Conservation (phyloP, 1,284 basidiomycete species). For the Exsudoporus floridanus region DNA sequence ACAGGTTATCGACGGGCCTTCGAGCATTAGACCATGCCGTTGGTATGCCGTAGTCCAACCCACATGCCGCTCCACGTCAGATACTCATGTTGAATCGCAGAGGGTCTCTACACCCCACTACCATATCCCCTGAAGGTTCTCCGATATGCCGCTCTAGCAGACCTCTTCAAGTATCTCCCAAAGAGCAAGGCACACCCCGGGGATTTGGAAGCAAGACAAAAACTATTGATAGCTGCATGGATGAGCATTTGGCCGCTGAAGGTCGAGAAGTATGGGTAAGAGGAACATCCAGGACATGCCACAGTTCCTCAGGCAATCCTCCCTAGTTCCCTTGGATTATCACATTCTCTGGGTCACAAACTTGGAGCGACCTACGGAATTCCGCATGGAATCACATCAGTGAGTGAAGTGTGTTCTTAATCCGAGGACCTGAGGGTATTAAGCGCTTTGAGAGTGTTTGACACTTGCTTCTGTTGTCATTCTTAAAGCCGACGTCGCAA, state of each 20-base stretch:
- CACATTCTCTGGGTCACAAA: constrained; percentile 73
- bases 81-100: constrained; percentile 36
- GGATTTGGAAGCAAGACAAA: constrained; percentile 61
- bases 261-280: constrained; percentile 53
- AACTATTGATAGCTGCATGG: constrained; percentile 74
- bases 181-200: constrained; percentile 58
- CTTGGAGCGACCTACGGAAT: constrained; percentile 77
- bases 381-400: constrained; percentile 80
- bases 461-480: constrained; percentile 67
- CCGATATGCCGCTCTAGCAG: constrained; percentile 63
- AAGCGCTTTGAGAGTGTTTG: constrained; percentile 53
- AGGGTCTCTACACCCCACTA: constrained; percentile 65
- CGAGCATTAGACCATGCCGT: constrained; percentile 80
- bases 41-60: constrained; percentile 41
- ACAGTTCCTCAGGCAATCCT: background rate
- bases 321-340: constrained; percentile 64
- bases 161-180: constrained; percentile 75
- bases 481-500: constrained; percentile 55
- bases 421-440: constrained; percentile 12
- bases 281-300: background rate
- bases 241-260: constrained; percentile 74
- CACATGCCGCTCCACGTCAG: background rate
- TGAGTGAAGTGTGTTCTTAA: constrained; percentile 33
- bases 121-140: constrained; percentile 63
- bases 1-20: constrained; percentile 73